Conservation (phyloP, 306 rosid species). For the Aeschynomene evenia region DNA sequence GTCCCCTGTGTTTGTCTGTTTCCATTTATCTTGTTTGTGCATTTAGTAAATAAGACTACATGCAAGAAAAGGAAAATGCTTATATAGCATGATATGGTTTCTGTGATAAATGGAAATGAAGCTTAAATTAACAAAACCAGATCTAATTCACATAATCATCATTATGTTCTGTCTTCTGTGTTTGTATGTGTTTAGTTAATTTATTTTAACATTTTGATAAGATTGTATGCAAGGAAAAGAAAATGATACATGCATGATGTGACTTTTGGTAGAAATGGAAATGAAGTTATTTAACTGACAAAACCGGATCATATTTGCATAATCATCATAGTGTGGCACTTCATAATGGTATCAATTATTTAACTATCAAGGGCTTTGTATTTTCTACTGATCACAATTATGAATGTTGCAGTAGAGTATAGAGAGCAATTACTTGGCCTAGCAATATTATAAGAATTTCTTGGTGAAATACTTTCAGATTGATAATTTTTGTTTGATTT, state of each 20-base stretch:
- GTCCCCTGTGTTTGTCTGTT: neutral
- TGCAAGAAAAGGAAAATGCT: constrained; percentile 8
- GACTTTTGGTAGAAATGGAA: constrained; percentile 5
- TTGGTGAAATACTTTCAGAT: constrained; percentile 12
- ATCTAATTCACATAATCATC: neutral
- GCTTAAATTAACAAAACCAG: neutral
- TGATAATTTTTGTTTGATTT: neutral
- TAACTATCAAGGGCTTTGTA: neutral
- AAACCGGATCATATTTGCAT: neutral
- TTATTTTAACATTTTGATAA: no score
- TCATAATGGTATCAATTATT: neutral
- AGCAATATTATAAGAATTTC: neutral
- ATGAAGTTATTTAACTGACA: neutral
- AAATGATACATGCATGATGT: neutral
- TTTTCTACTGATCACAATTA: neutral
- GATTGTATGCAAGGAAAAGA: neutral
- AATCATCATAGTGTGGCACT: constrained; percentile 12
- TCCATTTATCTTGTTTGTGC: no score
- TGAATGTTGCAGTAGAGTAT: constrained; percentile 4
- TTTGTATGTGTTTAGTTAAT: no score
- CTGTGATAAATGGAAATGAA: constrained; percentile 15
- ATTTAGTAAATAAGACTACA: neutral
- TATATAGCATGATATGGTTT: neutral
- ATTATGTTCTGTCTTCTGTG: no score
- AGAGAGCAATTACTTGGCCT: neutral